Evolutionary conservation across 2,329 filamentous ascomycete species (phyloP), one percentile per base, ranked within the genome.

Genomic region (Apiospora sp.): DNA sequence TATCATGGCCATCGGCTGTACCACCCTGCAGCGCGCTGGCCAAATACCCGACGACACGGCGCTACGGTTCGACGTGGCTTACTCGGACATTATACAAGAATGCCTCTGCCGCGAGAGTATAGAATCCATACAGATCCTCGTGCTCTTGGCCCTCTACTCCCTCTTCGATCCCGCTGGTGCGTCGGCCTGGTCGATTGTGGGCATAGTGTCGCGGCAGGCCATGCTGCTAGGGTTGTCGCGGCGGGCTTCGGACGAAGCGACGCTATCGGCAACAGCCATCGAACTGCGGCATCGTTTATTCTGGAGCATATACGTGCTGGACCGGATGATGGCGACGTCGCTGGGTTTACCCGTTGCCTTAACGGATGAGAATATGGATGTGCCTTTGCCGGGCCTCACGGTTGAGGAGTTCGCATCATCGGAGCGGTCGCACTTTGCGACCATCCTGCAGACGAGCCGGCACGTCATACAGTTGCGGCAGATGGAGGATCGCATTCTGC

Each of bases 1-100:
- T 5, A 80, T 86, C 74, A 85, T 86, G 82, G 84, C 85, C 34
- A 85, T 86, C 49, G 84, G 85, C 0, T 84, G 82, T 70, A 85
- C 84, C 0, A 86, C 84, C 0, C 75, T 86, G 24, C 81, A 84
- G 73, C 79, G 85, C 1, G 84, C 83, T 1, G 84, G 84, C 0
- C 82, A 85, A 71, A 79, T 84, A 1, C 80, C 83, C 2, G 75
- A 78, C 22, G 81, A 81, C 74, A 74, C 75, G 0, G 77, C 77
- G 0, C 76, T 76, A 10, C 79, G 76, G 44, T 84, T 84, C 67
- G 78, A 83, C 41, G 79, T 84, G 30, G 80, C 80, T 7, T 85
- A 84, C 70, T 76, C 80, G 16, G 81, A 82, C 43, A 83, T 86
- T 71, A 81, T 86, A 24, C 81, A 83, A 54, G 81, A 84, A 73